Evolutionary conservation across 2,329 filamentous ascomycete genomes (phyloP).

Genomic region (Colletotrichum orbiculare): DNA sequence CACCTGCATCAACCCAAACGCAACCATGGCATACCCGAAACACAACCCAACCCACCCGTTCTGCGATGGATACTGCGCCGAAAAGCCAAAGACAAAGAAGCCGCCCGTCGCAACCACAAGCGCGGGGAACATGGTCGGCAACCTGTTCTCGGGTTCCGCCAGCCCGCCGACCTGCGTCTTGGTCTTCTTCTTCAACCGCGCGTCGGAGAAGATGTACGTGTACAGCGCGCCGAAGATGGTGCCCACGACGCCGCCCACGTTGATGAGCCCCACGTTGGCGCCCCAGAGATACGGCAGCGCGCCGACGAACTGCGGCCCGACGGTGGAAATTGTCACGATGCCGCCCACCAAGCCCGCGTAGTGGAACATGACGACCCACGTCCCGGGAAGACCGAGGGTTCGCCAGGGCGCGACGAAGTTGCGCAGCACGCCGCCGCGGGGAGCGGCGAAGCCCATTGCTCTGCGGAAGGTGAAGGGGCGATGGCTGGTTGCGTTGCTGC

Average conservation of each 20-base stretch:
- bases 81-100: constrained; percentile 51
- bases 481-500: neutral
- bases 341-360: constrained; percentile 51
- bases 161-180: constrained; percentile 42
- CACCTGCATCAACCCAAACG: constrained; percentile 52
- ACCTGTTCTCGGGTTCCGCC: constrained; percentile 48
- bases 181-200: constrained; percentile 38
- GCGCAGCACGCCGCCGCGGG: constrained; percentile 36
- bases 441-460: constrained; percentile 39
- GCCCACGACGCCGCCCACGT: constrained; percentile 48
- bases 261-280: constrained; percentile 46
- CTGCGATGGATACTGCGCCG: constrained; percentile 45
- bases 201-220: constrained; percentile 42
- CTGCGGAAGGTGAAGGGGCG: constrained; percentile 11
- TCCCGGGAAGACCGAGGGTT: constrained; percentile 45
- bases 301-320: constrained; percentile 46
- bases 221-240: constrained; percentile 43
- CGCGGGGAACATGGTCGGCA: constrained; percentile 45
- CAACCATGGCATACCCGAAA: constrained; percentile 49
- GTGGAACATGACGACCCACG: constrained; percentile 51
- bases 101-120: constrained; percentile 46
- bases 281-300: constrained; percentile 49
- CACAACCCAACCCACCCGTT: constrained; percentile 49
- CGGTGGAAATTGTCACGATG: constrained; percentile 48
- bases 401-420: constrained; percentile 44